A percentile compares a stretch with the other conserved stretches of the same genome.
Conservation (phyloP, 2,329 filamentous ascomycete species). For the Neofusicoccum kwambonambiense region DNA sequence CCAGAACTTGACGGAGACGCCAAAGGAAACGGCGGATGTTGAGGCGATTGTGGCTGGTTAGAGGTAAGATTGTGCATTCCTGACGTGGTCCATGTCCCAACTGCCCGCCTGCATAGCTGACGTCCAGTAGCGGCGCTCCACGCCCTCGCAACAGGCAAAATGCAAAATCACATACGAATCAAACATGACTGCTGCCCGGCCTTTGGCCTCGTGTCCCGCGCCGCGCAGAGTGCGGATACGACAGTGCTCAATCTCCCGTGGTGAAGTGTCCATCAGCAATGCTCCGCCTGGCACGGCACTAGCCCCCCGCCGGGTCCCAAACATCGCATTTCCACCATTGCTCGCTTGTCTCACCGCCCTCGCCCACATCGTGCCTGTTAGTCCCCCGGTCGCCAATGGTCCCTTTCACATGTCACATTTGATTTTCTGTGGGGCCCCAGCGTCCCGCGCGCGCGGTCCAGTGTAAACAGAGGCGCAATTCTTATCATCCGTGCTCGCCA, state of each 20-base stretch:
- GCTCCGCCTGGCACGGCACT: background rate
- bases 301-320: background rate
- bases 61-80: slow-evolving; percentile 10
- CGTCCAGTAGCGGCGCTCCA: background rate
- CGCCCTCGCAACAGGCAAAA: background rate
- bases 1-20: slow-evolving; percentile 80
- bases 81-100: background rate
- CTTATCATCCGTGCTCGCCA: background rate
- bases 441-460: background rate
- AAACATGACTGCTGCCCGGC: background rate
- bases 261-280: background rate
- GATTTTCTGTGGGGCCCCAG: slow-evolving; percentile 3
- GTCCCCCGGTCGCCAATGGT: background rate
- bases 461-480: background rate
- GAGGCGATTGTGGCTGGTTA: slow-evolving; percentile 5
- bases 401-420: slow-evolving; percentile 8
- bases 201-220: background rate
- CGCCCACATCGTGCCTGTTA: background rate
- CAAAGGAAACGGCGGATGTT: slow-evolving; percentile 65
- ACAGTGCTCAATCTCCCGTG: background rate
- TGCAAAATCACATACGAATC: background rate
- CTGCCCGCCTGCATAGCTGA: background rate
- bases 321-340: background rate
- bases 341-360: slow-evolving; percentile 7
- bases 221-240: background rate